Conservation (phyloP, 345 rosid genomes). For the Populus davidiana region DNA sequence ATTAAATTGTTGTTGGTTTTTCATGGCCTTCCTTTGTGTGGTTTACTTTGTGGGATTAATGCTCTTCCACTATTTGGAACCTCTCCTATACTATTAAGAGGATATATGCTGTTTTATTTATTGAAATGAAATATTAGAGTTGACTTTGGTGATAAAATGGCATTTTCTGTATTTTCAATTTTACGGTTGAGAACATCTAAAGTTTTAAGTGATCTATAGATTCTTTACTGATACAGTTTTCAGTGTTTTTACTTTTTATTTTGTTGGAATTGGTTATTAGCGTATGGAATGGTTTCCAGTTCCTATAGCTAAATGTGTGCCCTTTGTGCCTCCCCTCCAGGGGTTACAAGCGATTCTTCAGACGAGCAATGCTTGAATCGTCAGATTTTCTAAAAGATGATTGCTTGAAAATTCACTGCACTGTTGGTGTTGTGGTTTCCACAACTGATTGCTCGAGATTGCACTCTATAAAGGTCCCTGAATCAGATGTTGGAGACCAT, state of each 20-base stretch:
- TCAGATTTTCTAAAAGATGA: slow-evolving; percentile 89
- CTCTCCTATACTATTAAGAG: too few relatives aligned
- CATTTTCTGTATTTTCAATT: too few relatives aligned
- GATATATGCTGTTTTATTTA: too few relatives aligned
- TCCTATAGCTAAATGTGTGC: neutral
- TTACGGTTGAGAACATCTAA: too few relatives aligned
- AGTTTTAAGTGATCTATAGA: too few relatives aligned
- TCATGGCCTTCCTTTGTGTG: too few relatives aligned
- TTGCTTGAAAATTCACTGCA: slow-evolving; percentile 82
- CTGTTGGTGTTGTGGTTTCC: slow-evolving; percentile 91
- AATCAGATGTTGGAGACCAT: slow-evolving; percentile 78
- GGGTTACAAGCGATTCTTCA: slow-evolving; percentile 93
- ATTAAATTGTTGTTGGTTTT: too few relatives aligned
- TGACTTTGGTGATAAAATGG: too few relatives aligned
- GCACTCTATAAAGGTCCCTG: slow-evolving; percentile 81
- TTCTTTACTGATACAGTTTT: neutral
- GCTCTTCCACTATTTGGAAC: too few relatives aligned
- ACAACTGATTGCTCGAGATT: slow-evolving; percentile 73
- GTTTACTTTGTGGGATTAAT: too few relatives aligned
- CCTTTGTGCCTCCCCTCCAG: slow-evolving; percentile 34
- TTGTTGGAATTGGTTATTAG: neutral
- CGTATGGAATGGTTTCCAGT: neutral
- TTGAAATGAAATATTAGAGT: too few relatives aligned
- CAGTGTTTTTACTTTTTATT: neutral
- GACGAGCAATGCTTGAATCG: slow-evolving; percentile 68